A percentile compares a stretch with the other conserved stretches of the same genome.
Conservation (phyloP, 1,284 basidiomycete genomes). For the Leucoagaricus sp. region DNA sequence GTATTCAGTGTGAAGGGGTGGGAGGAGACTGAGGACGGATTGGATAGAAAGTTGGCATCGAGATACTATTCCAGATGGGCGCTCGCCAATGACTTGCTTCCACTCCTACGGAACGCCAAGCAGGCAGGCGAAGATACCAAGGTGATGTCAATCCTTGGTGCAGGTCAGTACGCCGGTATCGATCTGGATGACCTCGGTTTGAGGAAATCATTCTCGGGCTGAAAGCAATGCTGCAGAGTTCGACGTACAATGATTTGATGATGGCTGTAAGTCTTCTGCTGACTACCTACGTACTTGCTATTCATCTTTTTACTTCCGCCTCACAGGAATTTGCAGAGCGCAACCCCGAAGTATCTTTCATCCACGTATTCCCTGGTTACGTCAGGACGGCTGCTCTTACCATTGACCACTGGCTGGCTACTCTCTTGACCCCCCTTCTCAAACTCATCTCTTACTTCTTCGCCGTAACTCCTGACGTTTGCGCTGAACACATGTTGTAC, state of each 20-base stretch:
- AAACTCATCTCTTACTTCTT: slow-evolving; percentile 31
- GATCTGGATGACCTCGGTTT: slow-evolving; percentile 45
- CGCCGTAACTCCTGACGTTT: slow-evolving; percentile 30
- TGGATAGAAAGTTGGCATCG: slow-evolving; percentile 44
- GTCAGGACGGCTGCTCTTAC: slow-evolving; percentile 35
- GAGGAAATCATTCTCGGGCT: slow-evolving; percentile 38
- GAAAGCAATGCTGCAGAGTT: slow-evolving; percentile 31
- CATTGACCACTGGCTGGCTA: slow-evolving; percentile 3
- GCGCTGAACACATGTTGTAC: slow-evolving; percentile 44
- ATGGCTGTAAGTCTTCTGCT: slow-evolving; percentile 36
- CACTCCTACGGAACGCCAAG: slow-evolving; percentile 35
- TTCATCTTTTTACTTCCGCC: neutral
- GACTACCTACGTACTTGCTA: too few species aligned
- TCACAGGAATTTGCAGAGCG: slow-evolving; percentile 39
- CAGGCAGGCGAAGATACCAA: slow-evolving; percentile 41
- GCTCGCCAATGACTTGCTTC: slow-evolving; percentile 41
- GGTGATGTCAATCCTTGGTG: slow-evolving; percentile 41
- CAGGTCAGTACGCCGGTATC: slow-evolving; percentile 35
- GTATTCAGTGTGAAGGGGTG: slow-evolving; percentile 35
- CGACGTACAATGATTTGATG: slow-evolving; percentile 46
- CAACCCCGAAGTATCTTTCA: slow-evolving; percentile 42
- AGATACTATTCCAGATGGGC: slow-evolving; percentile 46
- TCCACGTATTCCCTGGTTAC: slow-evolving; percentile 37
- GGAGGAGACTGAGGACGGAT: slow-evolving; percentile 44
- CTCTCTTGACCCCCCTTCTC: slow-evolving; percentile 24